Evolutionary conservation across 495 filamentous ascomycete genomes (phyloP).

Genomic region (Aspergillus sclerotioniger): DNA sequence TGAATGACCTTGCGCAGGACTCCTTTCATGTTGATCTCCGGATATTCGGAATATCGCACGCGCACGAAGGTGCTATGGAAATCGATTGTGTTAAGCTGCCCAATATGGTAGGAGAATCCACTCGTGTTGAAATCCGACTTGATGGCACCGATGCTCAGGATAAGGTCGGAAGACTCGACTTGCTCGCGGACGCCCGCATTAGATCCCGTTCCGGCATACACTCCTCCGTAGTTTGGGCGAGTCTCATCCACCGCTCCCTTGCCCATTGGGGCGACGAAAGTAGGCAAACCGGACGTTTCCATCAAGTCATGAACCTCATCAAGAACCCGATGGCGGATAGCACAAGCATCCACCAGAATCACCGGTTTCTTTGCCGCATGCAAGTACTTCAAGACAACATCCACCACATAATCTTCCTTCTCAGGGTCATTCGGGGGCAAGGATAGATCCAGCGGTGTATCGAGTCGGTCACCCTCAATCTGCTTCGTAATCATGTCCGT

Average conservation of each 20-base stretch:
- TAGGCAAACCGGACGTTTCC: conserved; percentile 71
- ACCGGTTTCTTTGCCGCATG: conserved; percentile 73
- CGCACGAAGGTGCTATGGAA: conserved; percentile 76
- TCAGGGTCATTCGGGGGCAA: conserved; percentile 64
- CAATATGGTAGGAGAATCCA: conserved; percentile 82
- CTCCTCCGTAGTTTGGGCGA: conserved; percentile 73
- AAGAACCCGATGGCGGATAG: conserved; percentile 74
- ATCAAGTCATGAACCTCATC: conserved; percentile 77
- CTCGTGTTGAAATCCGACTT: conserved; percentile 90
- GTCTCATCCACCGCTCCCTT: conserved; percentile 85
- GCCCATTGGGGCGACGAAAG: conserved; percentile 89
- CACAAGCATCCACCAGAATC: conserved; percentile 88
- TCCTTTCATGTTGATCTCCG: conserved; percentile 78
- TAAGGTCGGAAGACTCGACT: conserved; percentile 78
- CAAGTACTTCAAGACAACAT: conserved; percentile 74
- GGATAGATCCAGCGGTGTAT: conserved; percentile 65
- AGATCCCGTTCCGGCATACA: conserved; percentile 82
- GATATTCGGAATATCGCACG: conserved; percentile 80
- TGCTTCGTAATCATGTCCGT: conserved; percentile 82
- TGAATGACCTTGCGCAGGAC: conserved; percentile 75
- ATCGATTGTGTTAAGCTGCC: conserved; percentile 81
- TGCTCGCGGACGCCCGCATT: conserved; percentile 65
- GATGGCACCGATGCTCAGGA: conserved; percentile 79
- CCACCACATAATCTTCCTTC: conserved; percentile 80
- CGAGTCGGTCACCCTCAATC: conserved; percentile 68